Evolutionary conservation across 2,329 filamentous ascomycete species (phyloP), one percentile per base, ranked within the genome.

Genomic region (Aciculosporium take): DNA sequence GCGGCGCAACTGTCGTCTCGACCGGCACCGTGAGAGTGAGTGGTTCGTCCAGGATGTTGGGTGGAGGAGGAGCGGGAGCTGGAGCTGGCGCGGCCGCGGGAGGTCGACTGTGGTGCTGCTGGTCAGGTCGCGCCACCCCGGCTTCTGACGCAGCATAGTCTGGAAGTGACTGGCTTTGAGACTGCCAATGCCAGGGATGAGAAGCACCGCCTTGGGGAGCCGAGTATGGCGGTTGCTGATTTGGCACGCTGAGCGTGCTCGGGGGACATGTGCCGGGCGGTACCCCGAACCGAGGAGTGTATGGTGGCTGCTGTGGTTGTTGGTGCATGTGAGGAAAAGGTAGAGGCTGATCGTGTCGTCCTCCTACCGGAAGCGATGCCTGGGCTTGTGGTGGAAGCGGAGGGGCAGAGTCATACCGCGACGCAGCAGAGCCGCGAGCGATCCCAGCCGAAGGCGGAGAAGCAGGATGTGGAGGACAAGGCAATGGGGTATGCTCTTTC

Each of bases 1-100:
- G 89, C 1, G 86, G 76, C 5, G 81, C 71, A 7, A 77, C 56
- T 18, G 70, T 64, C 0, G 66, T 63, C 4, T 64, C 58, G 1
- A 66, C 60, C 2, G 73, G 67, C 10, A 72, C 62, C 13, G 65
- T 52, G 20, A 75, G 59, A 8, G 67, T 68, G 12, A 77, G 58
- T 25, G 74, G 72, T 41, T 73, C 72, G 46, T 78, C 74, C 50
- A 79, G 67, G 21, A 64, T 50, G 53, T 79, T 72, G 2, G 62
- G 71, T 21, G 60, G 69, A 21, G 61, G 68, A 41, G 56, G 57
- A 28, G 54, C 48, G n/a, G 54, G 46, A 13, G 46, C 39, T 39
- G 52, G 53, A 20, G 54, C 48, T 13, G 54, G 46, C 15, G 46
- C 40, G 39, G 52, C 53, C 20, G 45, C 41, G 30, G 13, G 39